Base-by-base conservation (phyloP, 2,329 filamentous ascomycete species). In the Alternaria infectoria region DNA sequence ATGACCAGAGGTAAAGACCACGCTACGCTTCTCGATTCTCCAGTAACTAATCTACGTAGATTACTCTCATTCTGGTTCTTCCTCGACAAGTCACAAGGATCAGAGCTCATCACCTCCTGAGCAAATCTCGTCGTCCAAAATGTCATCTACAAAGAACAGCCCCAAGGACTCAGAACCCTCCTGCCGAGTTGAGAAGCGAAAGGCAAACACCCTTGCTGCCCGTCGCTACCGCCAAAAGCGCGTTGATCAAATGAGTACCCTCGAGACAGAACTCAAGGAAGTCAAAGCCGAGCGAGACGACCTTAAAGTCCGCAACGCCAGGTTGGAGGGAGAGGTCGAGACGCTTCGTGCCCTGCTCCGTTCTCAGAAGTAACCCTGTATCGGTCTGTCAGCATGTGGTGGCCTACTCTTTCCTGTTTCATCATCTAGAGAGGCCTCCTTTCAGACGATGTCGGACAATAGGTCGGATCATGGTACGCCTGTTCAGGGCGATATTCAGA, bases 151-250 rank as follows among this genome's bases (percentile, higher is more conserved):
- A 23, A 75, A 75, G 64, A 67, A 54, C 59, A 70, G 61, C 46
- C 63, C 69, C 17, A 62, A 68, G n/a, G 64, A 64, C 8, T 60
- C 65, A 50, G 79, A 69, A 17, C 56, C 67, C 64, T 71, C 67
- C 63, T 73, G 73, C 26, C 72, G 73, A 32, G 60, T 80, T 51
- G 77, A 79, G 62, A 91, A 91, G 77, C 88, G 90, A 26, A 86
- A 87, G 65, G 86, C 87, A 65, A 92, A 92, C 77, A 92, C 89
- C 13, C 84, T 91, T 65, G 90, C 90, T n/a, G 90, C 90, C 28
- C 86, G 89, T 65, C 89, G 90, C 65, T 92, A 91, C 74, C 87
- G 90, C 25, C 89, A 92, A 76, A 90, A 90, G 76, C 87, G 89
- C 49, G 84, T 91, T 32, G 89, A 92, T 70, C 87, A 89, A 65